Base-by-base conservation (phyloP, 106 monocot genomes). In the Cymbidium sinense region DNA sequence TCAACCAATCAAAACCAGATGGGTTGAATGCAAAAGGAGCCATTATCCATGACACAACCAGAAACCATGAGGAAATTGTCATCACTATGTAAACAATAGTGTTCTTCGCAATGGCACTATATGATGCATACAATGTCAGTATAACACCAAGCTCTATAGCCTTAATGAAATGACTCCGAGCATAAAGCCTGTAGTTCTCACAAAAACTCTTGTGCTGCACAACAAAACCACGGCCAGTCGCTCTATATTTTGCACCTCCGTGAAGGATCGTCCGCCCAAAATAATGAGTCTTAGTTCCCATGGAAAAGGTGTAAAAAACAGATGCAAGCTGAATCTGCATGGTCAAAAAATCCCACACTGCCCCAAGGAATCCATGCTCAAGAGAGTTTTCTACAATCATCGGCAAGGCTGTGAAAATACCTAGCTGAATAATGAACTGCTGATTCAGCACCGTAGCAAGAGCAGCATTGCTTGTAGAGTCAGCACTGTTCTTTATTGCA, bases 1-100 rank as follows among this genome's bases (percentile, higher is more conserved):
- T 96, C 81, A 96, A 78, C 96, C 96, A 96, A 75, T 96, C 96
- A 85, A 96, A 96, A 50, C 93, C 96, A 52, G 89, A 91, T 34
- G 96, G 96, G 65, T 96, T 96, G 71, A 96, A 96, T 29, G 78
- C 79, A 87, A 96, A 96, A 0, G 96, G 96, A 74, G 93, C 86
- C 82, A 96, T 85, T 64, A 93, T 82, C 96, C 96, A 96, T 31
- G 96, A 96, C 20, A 84, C 76, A 29, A 96, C 96, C 52, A 96
- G 78, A 79, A 96, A 96, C 96, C 96, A 96, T 41, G 89, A 89
- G 1, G 96, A 89, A 58, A 96, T 85, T 50, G 93, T 93, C 89
- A 96, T 84, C n/a, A 81, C 33, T 27, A 93, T 93, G 87, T 96
- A 96, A 52, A 93, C 93, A 52, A 96, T n/a, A 21, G 89, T 91